Percentiles rank a stretch among this genome's conserved stretches.
phyloP scores from a whole-genome alignment of 2,329 filamentous ascomycete genomes.

The Verticillium klebahnii region DNA sequence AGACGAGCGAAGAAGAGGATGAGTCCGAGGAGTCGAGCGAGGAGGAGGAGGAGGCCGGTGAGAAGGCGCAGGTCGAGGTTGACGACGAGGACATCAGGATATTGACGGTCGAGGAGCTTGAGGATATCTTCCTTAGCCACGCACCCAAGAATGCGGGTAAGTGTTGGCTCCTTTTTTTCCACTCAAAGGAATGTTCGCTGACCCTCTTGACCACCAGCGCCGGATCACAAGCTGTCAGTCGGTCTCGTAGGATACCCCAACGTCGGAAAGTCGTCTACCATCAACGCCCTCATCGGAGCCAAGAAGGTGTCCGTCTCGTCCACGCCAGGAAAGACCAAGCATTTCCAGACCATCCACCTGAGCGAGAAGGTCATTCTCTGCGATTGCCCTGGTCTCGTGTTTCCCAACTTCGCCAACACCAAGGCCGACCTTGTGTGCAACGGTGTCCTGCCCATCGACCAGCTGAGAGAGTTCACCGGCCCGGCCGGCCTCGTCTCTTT shows the following conservation, averaged over 20 bases:
- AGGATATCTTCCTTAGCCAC: slow-evolving; percentile 79
- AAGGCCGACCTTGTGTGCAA: slow-evolving; percentile 96
- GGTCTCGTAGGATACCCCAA: slow-evolving; percentile 97
- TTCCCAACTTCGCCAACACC: slow-evolving; percentile 94
- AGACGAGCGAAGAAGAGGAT: slow-evolving; percentile 13
- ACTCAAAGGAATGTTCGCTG: background rate
- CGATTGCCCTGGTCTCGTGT: slow-evolving; percentile 97
- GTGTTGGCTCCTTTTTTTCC: slow-evolving; percentile 17
- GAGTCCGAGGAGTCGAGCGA: slow-evolving; percentile 23
- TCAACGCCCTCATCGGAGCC: slow-evolving; percentile 96
- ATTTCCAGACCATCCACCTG: slow-evolving; percentile 97
- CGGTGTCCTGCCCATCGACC: slow-evolving; percentile 92
- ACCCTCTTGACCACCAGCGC: slow-evolving; percentile 23
- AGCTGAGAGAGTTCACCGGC: slow-evolving; percentile 87
- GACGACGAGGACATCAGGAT: slow-evolving; percentile 67
- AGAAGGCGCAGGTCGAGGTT: slow-evolving; percentile 30
- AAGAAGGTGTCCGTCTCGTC: slow-evolving; percentile 98
- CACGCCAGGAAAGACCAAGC: slow-evolving; percentile 97
- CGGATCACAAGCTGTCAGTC: slow-evolving; percentile 71
- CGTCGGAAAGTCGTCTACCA: slow-evolving; percentile 97
- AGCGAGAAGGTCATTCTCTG: slow-evolving; percentile 86
- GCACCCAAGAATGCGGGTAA: slow-evolving; percentile 49
- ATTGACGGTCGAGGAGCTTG: slow-evolving; percentile 86
- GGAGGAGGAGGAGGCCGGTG: slow-evolving; percentile 27
- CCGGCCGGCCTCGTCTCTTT: slow-evolving; percentile 78